These are phyloP conservation scores for Sclerotinia sclerotiorum DNA, from an alignment of 2,329 filamentous ascomycete genomes.

Conservation along the genomic window DNA sequence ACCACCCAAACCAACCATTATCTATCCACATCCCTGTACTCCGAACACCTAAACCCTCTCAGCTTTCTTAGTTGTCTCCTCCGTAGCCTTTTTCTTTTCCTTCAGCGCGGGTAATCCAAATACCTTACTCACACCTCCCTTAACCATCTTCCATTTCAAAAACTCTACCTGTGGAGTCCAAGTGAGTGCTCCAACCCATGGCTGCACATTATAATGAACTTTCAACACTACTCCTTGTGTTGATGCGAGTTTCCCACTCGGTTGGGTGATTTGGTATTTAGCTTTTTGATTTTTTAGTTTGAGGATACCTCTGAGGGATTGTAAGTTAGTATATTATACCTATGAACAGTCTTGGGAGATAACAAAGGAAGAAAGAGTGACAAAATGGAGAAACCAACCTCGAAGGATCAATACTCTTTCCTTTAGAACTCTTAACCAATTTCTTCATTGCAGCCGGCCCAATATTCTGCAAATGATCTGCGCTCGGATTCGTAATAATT, in stretches of 20 bases:
- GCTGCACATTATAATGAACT: constrained; percentile 95
- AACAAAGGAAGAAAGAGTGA: not conserved
- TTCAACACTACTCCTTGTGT: constrained; percentile 72
- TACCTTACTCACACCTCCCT: constrained; percentile 61
- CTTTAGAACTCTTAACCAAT: constrained; percentile 57
- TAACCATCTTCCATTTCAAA: constrained; percentile 64
- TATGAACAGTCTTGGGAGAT: no score
- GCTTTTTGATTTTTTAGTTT: constrained; percentile 80
- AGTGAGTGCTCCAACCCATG: constrained; percentile 85
- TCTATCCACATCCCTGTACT: not conserved
- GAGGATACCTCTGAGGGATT: constrained; percentile 61
- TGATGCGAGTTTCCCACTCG: constrained; percentile 73
- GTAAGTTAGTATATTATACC: not conserved
- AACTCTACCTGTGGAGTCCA: constrained; percentile 65
- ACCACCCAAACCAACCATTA: not conserved
- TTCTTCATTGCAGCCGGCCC: constrained; percentile 62
- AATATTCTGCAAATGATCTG: constrained; percentile 61
- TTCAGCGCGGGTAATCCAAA: constrained; percentile 67
- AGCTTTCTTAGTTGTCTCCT: not conserved
- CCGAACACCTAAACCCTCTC: not conserved
- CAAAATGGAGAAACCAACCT: constrained; percentile 31
- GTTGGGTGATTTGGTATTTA: constrained; percentile 97
- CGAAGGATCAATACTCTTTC: constrained; percentile 55
- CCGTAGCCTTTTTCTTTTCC: constrained; percentile 33
- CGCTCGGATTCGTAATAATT: constrained; percentile 77